Evolutionary conservation across 1,284 basidiomycete species (phyloP).

Genomic region (Irpex lacteus): DNA sequence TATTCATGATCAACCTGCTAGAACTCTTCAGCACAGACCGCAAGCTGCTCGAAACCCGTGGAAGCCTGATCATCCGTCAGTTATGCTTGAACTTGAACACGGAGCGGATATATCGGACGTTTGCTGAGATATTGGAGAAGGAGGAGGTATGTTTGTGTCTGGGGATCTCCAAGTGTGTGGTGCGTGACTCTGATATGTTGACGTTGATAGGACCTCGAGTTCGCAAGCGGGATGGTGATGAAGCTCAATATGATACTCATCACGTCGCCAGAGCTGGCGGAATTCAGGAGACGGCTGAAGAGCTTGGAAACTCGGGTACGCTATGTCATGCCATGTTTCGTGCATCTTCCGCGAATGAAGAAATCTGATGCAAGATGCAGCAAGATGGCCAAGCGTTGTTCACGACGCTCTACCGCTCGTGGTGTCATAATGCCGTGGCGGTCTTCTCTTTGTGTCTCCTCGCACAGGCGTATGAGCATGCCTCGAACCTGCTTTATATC

Average conservation of each 20-base stretch:
- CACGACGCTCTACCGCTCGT: conserved; percentile 90
- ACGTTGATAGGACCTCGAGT: conserved; percentile 80
- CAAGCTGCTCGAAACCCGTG: conserved; percentile 85
- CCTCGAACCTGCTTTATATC: conserved; percentile 94
- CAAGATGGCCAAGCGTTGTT: conserved; percentile 95
- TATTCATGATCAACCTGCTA: conserved; percentile 94
- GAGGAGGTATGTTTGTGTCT: conserved; percentile 70
- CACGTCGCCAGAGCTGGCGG: conserved; percentile 92
- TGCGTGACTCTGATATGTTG: background rate
- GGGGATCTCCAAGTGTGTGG: too few relatives aligned
- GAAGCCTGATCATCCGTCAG: conserved; percentile 95
- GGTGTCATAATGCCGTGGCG: conserved; percentile 98
- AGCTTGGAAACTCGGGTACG: conserved; percentile 89
- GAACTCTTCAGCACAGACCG: conserved; percentile 96
- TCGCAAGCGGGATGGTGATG: conserved; percentile 96
- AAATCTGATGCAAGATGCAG: conserved; percentile 32
- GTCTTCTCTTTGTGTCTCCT: conserved; percentile 95
- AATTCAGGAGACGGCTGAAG: conserved; percentile 91
- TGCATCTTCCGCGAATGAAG: background rate
- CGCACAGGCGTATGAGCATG: conserved; percentile 98
- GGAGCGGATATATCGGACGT: conserved; percentile 92
- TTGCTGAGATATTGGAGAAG: conserved; percentile 96
- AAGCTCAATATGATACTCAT: conserved; percentile 97
- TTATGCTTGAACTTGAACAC: conserved; percentile 94
- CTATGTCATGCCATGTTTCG: conserved; percentile 8